These are phyloP conservation scores for Cylindrotheca fusiformis DNA, from an alignment of 108 stramenopile genomes.

Conservation along the genomic window DNA sequence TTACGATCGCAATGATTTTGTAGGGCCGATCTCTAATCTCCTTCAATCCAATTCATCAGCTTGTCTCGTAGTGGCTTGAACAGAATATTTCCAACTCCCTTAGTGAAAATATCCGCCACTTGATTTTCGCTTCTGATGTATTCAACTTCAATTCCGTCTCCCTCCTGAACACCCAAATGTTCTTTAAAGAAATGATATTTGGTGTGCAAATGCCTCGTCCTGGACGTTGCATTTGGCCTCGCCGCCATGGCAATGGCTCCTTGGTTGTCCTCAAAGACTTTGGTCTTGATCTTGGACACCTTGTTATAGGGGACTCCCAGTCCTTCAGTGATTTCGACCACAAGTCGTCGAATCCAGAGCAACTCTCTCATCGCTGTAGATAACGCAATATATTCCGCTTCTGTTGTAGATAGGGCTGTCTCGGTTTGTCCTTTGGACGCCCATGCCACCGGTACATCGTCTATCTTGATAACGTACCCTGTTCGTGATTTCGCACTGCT, in stretches of 20 bases:
- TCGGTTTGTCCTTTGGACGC: conserved; percentile 40
- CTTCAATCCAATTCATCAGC: no score
- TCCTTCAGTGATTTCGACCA: conserved; percentile 1
- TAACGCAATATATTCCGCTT: conserved; percentile 46
- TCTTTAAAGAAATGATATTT: conserved; percentile 28
- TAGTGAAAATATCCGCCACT: conserved; percentile 42
- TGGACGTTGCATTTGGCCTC: conserved; percentile 18
- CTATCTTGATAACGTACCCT: conserved; percentile 33
- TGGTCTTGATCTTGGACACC: conserved; percentile 17
- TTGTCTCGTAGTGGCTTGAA: no score
- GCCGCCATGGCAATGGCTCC: conserved; percentile 28
- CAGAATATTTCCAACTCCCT: no score
- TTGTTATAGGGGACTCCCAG: conserved; percentile 1
- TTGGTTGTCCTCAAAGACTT: conserved; percentile 48
- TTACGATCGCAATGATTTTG: no score
- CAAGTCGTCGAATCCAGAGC: conserved; percentile 8
- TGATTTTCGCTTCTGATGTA: conserved; percentile 21
- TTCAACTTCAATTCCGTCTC: conserved; percentile 6
- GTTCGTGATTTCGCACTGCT: conserved; percentile 42
- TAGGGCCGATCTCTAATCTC: no score
- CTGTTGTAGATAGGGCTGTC: conserved; percentile 44
- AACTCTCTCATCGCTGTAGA: conserved; percentile 31
- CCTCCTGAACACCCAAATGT: conserved; percentile 1
- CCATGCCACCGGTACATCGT: conserved; percentile 41
- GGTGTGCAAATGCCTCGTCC: conserved; percentile 17